Evolutionary conservation across 2,329 filamentous ascomycete genomes (phyloP).

Genomic region (Claviceps citrina): DNA sequence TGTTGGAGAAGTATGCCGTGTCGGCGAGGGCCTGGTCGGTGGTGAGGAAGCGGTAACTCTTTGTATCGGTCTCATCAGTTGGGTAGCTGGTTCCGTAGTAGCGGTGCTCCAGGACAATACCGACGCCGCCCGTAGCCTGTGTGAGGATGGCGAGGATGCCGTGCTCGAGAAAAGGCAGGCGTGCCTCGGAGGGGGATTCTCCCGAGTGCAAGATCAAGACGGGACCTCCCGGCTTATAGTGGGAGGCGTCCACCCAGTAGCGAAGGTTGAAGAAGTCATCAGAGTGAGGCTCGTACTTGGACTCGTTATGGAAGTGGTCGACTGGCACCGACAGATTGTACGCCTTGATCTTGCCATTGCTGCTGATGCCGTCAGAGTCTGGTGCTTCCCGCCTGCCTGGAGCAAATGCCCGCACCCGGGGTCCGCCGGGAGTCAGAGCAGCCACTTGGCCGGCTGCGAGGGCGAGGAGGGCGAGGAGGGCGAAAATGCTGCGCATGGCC

Average conservation of each 20-base stretch:
- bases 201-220: conserved; percentile 64
- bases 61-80: conserved; percentile 44
- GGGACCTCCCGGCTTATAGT: conserved; percentile 64
- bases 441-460: background rate
- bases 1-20: conserved; percentile 61
- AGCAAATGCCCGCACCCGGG: background rate
- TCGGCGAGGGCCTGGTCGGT: conserved; percentile 75
- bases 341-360: conserved; percentile 7
- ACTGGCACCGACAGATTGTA: conserved; percentile 35
- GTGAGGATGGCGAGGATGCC: conserved; percentile 60
- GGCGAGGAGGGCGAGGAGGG: background rate
- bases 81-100: conserved; percentile 74
- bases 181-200: conserved; percentile 47
- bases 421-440: background rate
- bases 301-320: conserved; percentile 74
- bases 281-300: conserved; percentile 61
- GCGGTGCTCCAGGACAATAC: conserved; percentile 70
- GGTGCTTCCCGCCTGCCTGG: background rate
- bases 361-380: background rate
- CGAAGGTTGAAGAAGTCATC: conserved; percentile 52
- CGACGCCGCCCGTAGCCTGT: conserved; percentile 56
- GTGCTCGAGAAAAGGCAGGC: conserved; percentile 59
- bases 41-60: conserved; percentile 65
- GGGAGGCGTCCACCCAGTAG: conserved; percentile 69
- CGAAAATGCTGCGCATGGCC: background rate